A percentile compares a stretch with the other conserved stretches of the same genome.
phyloP scores from a whole-genome alignment of 2,329 filamentous ascomycete genomes.

The Cytospora piceicola region DNA sequence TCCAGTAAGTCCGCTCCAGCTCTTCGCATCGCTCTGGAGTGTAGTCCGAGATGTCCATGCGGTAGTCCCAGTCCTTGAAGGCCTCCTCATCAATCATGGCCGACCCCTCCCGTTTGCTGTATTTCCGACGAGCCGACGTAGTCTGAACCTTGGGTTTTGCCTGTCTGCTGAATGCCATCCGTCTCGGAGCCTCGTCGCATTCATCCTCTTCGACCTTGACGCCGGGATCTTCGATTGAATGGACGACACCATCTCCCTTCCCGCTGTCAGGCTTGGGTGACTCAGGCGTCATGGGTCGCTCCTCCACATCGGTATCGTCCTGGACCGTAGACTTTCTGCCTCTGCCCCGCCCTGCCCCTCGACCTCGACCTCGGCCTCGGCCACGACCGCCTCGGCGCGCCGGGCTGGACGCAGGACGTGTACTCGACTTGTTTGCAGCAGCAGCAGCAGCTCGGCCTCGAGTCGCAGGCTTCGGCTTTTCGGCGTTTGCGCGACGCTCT shows the following conservation, averaged over 20 bases:
- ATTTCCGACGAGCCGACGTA: conserved; percentile 84
- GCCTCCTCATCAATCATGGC: conserved; percentile 86
- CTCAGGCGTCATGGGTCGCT: conserved; percentile 62
- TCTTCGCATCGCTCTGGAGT: conserved; percentile 92
- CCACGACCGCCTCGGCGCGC: conserved; percentile 19
- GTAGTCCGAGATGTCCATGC: conserved; percentile 84
- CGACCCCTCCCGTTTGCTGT: conserved; percentile 76
- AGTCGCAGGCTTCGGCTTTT: conserved; percentile 51
- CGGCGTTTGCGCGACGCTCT: conserved; percentile 69
- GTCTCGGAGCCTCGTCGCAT: conserved; percentile 50
- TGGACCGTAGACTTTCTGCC: conserved; percentile 44
- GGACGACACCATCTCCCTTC: conserved; percentile 41
- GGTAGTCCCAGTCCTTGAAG: conserved; percentile 90
- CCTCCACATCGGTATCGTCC: conserved; percentile 47
- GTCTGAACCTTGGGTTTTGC: conserved; percentile 69
- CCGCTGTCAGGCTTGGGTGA: conserved; percentile 50
- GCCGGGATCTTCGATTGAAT: conserved; percentile 56
- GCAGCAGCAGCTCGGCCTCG: conserved; percentile 44
- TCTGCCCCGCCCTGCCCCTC: conserved; percentile 46
- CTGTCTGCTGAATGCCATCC: conserved; percentile 55
- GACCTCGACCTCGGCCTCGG: conserved; percentile 35
- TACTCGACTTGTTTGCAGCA: conserved; percentile 28
- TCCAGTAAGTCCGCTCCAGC: conserved; percentile 95
- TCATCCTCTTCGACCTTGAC: conserved; percentile 49
- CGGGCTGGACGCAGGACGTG: conserved; percentile 12